Percentiles rank a stretch among this genome's conserved stretches.
phyloP scores from a whole-genome alignment of 2,329 filamentous ascomycete species.

The Cladophialophora bantiana region DNA sequence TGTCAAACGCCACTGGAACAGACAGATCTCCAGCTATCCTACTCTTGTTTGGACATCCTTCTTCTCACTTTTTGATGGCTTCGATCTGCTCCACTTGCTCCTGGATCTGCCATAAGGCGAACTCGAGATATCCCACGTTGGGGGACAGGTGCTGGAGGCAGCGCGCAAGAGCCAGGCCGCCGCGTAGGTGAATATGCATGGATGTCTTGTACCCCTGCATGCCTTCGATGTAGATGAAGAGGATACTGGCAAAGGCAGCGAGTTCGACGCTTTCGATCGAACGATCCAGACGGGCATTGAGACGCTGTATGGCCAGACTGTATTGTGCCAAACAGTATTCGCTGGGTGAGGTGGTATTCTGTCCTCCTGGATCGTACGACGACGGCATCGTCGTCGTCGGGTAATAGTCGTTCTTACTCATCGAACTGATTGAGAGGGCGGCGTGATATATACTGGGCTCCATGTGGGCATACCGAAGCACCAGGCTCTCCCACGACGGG shows the following conservation, averaged over 20 bases:
- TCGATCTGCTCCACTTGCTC: neutral
- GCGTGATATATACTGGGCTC: neutral
- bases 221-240: neutral
- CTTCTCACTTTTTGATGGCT: neutral
- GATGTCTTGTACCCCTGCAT: neutral
- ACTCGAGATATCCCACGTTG: neutral
- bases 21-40: too few relatives aligned
- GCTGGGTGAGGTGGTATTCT: neutral
- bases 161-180: neutral
- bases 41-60: neutral
- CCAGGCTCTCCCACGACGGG: neutral
- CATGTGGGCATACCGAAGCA: neutral
- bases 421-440: neutral
- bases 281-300: neutral
- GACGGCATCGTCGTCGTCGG: too few relatives aligned
- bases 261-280: neutral
- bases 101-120: neutral
- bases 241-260: neutral
- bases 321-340: neutral
- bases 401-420: neutral
- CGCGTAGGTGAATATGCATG: neutral
- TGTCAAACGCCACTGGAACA: too few relatives aligned
- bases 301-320: neutral
- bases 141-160: neutral
- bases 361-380: neutral